These are phyloP conservation scores for Tolypocladium inflatum DNA, from an alignment of 2,329 filamentous ascomycete genomes.

Conservation along the genomic window DNA sequence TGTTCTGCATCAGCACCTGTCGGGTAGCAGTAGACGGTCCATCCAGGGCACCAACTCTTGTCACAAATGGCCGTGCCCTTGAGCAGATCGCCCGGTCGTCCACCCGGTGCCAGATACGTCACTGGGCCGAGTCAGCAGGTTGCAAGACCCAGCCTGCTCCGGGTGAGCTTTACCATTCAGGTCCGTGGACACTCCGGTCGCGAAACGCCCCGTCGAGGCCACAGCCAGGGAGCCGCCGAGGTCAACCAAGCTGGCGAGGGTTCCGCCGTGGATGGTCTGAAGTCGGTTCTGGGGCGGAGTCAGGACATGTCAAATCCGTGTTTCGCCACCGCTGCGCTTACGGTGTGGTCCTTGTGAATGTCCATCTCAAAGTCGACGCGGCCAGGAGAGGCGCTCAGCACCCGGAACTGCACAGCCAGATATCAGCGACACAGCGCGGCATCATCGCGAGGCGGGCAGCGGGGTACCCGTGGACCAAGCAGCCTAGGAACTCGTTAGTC, in stretches of 20 bases:
- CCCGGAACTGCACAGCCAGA: conserved; percentile 44
- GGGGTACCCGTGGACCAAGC: conserved; percentile 15
- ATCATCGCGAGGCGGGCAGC: not conserved
- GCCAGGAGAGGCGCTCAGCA: conserved; percentile 55
- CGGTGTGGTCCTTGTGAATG: conserved; percentile 66
- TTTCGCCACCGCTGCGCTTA: conserved; percentile 22
- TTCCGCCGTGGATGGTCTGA: conserved; percentile 68
- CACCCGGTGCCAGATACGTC: conserved; percentile 52
- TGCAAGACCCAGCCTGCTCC: not conserved
- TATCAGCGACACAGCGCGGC: not conserved
- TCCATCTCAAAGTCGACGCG: conserved; percentile 68
- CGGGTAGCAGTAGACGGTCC: not conserved
- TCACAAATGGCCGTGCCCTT: conserved; percentile 49
- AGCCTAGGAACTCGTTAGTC: conserved; percentile 11
- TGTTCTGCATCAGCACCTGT: conserved; percentile 16
- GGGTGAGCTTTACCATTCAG: conserved; percentile 40
- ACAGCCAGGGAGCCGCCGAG: conserved; percentile 56
- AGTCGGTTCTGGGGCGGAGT: conserved; percentile 53
- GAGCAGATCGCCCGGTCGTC: conserved; percentile 45
- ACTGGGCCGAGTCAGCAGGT: conserved; percentile 28
- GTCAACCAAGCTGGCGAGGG: conserved; percentile 67
- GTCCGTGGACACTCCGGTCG: conserved; percentile 56
- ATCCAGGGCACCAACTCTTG: conserved; percentile 38
- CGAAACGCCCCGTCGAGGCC: conserved; percentile 52
- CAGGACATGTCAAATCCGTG: not conserved